Evolutionary conservation across 371 early-diverging fungal species (phyloP).

Genomic region (Mucor sp.): DNA sequence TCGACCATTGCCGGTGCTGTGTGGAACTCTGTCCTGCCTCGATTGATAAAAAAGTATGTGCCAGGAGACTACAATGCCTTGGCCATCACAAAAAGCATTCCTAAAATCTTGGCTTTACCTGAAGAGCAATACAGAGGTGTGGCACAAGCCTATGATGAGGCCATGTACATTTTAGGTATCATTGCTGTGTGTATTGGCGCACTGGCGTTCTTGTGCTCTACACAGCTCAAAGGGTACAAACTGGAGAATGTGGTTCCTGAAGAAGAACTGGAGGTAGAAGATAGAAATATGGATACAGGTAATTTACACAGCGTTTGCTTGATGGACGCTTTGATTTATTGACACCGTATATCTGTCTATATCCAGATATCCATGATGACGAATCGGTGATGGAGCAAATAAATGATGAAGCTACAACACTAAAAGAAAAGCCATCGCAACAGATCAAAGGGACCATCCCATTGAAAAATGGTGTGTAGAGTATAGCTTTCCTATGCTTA

Average conservation of each 20-base stretch:
- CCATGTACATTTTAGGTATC: conserved; percentile 42
- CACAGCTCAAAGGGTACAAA: neutral
- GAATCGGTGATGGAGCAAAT: no score
- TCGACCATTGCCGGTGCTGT: conserved; percentile 48
- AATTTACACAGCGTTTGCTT: neutral
- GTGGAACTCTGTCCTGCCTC: conserved; percentile 49
- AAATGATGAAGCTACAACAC: no score
- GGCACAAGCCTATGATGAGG: conserved; percentile 21
- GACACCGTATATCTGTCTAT: no score
- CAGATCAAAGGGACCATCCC: no score
- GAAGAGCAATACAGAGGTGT: conserved; percentile 18
- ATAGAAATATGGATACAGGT: neutral
- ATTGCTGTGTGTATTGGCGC: conserved; percentile 20
- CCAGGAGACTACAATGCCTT: conserved; percentile 35
- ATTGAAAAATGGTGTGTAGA: no score
- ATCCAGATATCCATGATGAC: no score
- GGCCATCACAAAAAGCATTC: conserved; percentile 1
- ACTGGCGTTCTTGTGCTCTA: neutral
- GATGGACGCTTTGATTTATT: no score
- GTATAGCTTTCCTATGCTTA: no score
- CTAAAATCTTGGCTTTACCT: conserved; percentile 12
- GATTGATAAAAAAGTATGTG: conserved; percentile 29
- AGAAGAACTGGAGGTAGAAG: neutral
- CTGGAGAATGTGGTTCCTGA: neutral
- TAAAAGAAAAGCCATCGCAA: no score